Base-by-base conservation (phyloP, 805 yeast species). In the Saccharomycopsis amapae region DNA sequence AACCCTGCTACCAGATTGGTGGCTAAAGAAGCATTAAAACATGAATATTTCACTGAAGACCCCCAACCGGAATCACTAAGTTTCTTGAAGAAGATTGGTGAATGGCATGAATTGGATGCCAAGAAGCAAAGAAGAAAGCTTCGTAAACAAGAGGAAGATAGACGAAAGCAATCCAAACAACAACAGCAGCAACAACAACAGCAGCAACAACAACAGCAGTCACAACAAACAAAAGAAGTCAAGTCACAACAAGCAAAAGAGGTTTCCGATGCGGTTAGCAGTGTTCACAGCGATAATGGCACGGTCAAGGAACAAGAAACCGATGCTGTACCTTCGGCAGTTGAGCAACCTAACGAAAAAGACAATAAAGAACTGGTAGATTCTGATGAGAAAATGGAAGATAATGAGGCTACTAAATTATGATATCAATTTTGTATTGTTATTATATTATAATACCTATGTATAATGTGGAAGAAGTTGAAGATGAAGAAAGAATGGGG, bases 21-120 rank as follows among this genome's bases (percentile, higher is more conserved):
- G 0, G 94, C 97, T 0, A 62, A 62, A 1, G 73, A 75, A 26
- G 95, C 96, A 0, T 69, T 93, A 26, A 56, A 68, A 30, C 86
- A 86, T 60, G 67, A 66, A 1, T 93, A 85, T 64, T 93, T 90
- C 57, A 60, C 61, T 2, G 82, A 78, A 40, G 80, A 75, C 5
- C 96, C 96, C 0, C 53, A 55, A 26, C 80, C 85, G 1, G 79
- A 73, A 51, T 78, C 79, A 4, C 67, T 86, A 32, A 61, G 65
- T 9, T 71, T 79, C 44, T 68, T 82, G 53, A 66, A 70, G 24
- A 69, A 70, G 24, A 67, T 69, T 45, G 94, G 93, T 2, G 97
- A 94, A 62, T 90, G 97, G 93, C 98, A 90, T 60, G 98, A 90
- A 59, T 90, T 83, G 62, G 98, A 90, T 58, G 93, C 96, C 2